phyloP scores from a whole-genome alignment of 2,329 filamentous ascomycete genomes.

The Lachnellula arida region DNA sequence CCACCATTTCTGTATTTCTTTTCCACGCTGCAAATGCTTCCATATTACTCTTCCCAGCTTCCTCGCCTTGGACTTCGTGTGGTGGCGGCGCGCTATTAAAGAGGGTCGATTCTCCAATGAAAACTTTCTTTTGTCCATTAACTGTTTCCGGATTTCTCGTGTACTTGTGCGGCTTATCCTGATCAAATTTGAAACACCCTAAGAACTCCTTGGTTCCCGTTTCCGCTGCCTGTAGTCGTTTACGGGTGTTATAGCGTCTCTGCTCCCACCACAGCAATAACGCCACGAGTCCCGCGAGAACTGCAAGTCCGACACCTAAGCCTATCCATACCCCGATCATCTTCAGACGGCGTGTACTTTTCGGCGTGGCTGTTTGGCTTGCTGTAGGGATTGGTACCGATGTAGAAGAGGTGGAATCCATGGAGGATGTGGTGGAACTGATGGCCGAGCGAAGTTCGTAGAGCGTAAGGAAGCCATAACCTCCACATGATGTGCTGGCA shows the following conservation, averaged over 20 bases:
- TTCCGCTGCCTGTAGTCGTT: neutral
- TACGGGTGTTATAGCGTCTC: neutral
- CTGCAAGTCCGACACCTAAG: neutral
- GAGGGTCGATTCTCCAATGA: neutral
- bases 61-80: neutral
- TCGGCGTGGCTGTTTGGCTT: neutral
- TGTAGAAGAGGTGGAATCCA: neutral
- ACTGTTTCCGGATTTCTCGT: neutral
- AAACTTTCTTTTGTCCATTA: neutral
- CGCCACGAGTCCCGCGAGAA: neutral
- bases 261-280: neutral
- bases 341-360: neutral
- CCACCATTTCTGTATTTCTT: neutral
- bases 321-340: neutral
- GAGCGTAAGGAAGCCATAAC: conserved; percentile 6
- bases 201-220: neutral
- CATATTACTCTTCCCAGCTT: neutral
- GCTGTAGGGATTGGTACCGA: neutral
- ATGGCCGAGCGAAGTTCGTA: conserved; percentile 5
- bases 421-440: neutral
- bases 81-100: neutral
- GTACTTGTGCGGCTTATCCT: neutral
- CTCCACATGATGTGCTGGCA: conserved; percentile 4
- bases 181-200: neutral
- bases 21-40: neutral